A percentile compares a stretch with the other conserved stretches of the same genome.
Conservation (phyloP, 805 yeast species). For the Spathaspora passalidarum region DNA sequence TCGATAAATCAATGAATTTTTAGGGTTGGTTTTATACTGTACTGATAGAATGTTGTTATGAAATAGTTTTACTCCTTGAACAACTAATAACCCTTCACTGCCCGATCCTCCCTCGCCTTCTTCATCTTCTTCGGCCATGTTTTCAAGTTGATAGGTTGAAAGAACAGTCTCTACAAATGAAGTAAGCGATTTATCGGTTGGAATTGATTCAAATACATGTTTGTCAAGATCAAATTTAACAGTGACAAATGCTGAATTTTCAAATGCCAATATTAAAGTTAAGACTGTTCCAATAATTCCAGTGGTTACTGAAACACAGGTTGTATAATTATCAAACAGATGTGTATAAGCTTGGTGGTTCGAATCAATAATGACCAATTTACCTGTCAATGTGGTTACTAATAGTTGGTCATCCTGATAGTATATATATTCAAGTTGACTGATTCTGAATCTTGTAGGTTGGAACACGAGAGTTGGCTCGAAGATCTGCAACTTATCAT, state of each 20-base stretch:
- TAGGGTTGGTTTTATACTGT: slow-evolving; percentile 24
- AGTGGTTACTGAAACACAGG: slow-evolving; percentile 10
- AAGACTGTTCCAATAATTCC: slow-evolving; percentile 2
- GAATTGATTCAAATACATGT: background rate
- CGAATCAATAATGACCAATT: slow-evolving; percentile 4
- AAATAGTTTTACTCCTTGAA: slow-evolving; percentile 20
- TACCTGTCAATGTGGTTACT: slow-evolving; percentile 7
- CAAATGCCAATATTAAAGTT: slow-evolving; percentile 14
- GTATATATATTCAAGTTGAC: slow-evolving; percentile 4
- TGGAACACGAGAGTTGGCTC: background rate
- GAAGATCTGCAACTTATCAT: background rate
- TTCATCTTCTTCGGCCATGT: slow-evolving; percentile 13
- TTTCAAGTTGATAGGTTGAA: slow-evolving; percentile 19
- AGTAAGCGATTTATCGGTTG: slow-evolving; percentile 9
- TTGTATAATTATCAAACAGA: slow-evolving; percentile 1
- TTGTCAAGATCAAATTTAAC: slow-evolving; percentile 7
- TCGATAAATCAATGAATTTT: slow-evolving; percentile 23
- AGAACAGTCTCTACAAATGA: slow-evolving; percentile 19
- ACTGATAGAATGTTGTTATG: slow-evolving; percentile 19
- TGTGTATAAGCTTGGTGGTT: slow-evolving; percentile 1
- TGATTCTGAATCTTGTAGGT: slow-evolving; percentile 6
- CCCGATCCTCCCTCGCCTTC: slow-evolving; percentile 11
- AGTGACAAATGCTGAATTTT: slow-evolving; percentile 18
- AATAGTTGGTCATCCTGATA: background rate
- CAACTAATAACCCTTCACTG: slow-evolving; percentile 26